Evolutionary conservation across 768 basidiomycete genomes (phyloP).

Genomic region (Chalciporus pseudorubinellus): DNA sequence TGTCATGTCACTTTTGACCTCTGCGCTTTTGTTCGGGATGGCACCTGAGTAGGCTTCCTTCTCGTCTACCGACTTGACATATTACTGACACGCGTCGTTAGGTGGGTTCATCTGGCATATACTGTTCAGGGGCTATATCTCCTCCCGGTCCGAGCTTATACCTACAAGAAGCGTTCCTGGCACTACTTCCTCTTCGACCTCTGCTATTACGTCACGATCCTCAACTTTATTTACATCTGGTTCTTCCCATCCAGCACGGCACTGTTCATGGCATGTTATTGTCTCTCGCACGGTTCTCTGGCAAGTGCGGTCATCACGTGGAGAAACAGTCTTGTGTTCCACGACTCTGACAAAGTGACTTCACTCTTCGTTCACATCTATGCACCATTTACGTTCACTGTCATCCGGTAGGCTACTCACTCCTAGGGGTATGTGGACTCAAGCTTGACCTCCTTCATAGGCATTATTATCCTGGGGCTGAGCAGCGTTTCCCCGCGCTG

Average conservation of each 20-base stretch:
- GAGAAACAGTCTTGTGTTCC: slow-evolving; percentile 98
- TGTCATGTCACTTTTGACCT: slow-evolving; percentile 84
- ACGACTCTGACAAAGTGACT: slow-evolving; percentile 94
- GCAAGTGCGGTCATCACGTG: slow-evolving; percentile 97
- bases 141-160: slow-evolving; percentile 78
- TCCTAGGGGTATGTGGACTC: not conserved
- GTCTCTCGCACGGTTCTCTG: slow-evolving; percentile 85
- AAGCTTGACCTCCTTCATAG: slow-evolving; percentile 38
- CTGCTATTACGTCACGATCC: slow-evolving; percentile 91
- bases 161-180: slow-evolving; percentile 90
- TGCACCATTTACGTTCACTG: slow-evolving; percentile 85
- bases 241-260: slow-evolving; percentile 70
- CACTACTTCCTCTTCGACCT: slow-evolving; percentile 94
- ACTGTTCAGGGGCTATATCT: slow-evolving; percentile 75
- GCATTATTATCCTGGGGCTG: slow-evolving; percentile 84
- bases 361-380: slow-evolving; percentile 96
- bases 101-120: slow-evolving; percentile 88
- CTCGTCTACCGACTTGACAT: not conserved
- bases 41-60: slow-evolving; percentile 67
- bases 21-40: slow-evolving; percentile 85
- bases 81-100: slow-evolving; percentile 29
- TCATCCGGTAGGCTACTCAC: slow-evolving; percentile 64
- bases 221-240: slow-evolving; percentile 93
- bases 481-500: slow-evolving; percentile 83
- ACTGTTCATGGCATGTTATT: slow-evolving; percentile 90